Evolutionary conservation across 2,329 filamentous ascomycete genomes (phyloP), one percentile per base, ranked within the genome.

Genomic region (Trichoderma arundinaceum): DNA sequence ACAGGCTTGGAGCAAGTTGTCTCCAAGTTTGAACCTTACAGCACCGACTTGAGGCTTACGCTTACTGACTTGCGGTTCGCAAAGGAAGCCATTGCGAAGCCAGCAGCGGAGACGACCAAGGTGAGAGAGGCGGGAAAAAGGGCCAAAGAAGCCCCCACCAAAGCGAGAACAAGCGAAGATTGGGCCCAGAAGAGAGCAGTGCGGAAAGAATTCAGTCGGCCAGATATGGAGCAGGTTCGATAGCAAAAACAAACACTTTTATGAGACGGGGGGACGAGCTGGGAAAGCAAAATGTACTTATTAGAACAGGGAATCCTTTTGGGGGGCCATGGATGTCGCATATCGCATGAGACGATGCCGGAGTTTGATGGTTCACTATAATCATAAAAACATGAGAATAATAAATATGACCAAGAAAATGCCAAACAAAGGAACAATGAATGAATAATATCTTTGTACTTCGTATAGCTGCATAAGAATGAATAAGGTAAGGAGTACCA

Each of bases 11-110:
- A 81, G 48, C 84, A 87, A 64, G 81, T 97, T 4, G 72, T 97
- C 41, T 75, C 79, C 10, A 87, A 84, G 22, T 97, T 97, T 78
- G 90, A 89, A 65, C 86, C 87, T 65, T 97, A 93, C 76, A 84
- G 89, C 69, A 79, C 81, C 41, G 88, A 92, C 67, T 80, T 97
- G 70, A 86, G 90, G 52, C 78, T 97, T 69, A 89, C 83, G 44
- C 82, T 84, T 68, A 83, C 84, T 64, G 94, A 97, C 72, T 81
- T 97, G 70, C 84, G 89, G 71, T 79, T 90, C 65, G 94, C 92
- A 4, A 89, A 84, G 75, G 89, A 92, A 74, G 89, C 88, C 12
- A 78, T 80, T n/a, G 74, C 71, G 13, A 75, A 72, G 66, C 68
- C 71, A 15, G 57, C 68, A 63, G 66, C 49, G 38, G 32, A 63